These are phyloP conservation scores for Cryomyces minteri DNA, from an alignment of 495 filamentous ascomycete genomes.

Conservation along the genomic window DNA sequence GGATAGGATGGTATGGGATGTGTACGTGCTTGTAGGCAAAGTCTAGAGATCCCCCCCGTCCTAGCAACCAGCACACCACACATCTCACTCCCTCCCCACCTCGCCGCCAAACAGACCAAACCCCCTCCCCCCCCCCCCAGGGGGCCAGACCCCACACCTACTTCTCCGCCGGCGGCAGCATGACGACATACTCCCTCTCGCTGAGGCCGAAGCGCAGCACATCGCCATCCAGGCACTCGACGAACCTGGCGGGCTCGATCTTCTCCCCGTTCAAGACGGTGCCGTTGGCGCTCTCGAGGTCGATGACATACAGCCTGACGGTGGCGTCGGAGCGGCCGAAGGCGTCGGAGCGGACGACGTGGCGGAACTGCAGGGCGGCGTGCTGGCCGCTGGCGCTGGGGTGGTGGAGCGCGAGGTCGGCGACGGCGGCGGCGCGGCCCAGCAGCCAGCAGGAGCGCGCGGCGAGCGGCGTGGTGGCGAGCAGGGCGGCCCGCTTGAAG, in stretches of 20 bases:
- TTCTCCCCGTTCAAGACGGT: conserved; percentile 61
- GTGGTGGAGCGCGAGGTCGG: conserved; percentile 72
- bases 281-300: conserved; percentile 87
- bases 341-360: conserved; percentile 65
- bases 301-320: conserved; percentile 82
- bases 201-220: conserved; percentile 75
- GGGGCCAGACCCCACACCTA: not conserved
- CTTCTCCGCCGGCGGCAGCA: conserved; percentile 17
- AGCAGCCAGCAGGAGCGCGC: conserved; percentile 77
- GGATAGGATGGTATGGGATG: too few relatives aligned
- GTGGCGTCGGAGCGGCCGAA: conserved; percentile 63
- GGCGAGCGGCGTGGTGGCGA: conserved; percentile 62
- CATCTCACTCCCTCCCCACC: too few relatives aligned
- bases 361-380: conserved; percentile 85
- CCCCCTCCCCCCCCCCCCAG: too few relatives aligned
- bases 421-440: conserved; percentile 60
- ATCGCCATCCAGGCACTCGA: conserved; percentile 79
- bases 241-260: conserved; percentile 55
- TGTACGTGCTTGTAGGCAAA: too few relatives aligned
- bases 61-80: too few relatives aligned
- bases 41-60: too few relatives aligned
- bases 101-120: too few relatives aligned
- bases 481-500: conserved; percentile 66
- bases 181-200: conserved; percentile 36
- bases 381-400: conserved; percentile 90